Evolutionary conservation across 2,329 filamentous ascomycete species (phyloP).

Genomic region (Mycosphaerella sp.): DNA sequence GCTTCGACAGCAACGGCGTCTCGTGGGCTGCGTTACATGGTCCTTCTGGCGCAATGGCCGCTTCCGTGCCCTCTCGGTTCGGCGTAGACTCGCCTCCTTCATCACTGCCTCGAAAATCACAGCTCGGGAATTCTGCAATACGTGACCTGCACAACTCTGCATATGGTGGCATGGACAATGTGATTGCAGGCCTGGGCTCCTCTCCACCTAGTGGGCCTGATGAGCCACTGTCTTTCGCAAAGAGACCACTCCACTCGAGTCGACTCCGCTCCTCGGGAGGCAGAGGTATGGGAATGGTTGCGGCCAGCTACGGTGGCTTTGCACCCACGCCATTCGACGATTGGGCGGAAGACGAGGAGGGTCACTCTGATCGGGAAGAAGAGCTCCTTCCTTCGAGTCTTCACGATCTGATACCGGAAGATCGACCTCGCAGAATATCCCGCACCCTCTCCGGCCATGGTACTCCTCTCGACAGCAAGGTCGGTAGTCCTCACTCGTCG

Average conservation of each 20-base stretch:
- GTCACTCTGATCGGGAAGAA: constrained; percentile 70
- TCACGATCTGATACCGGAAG: constrained; percentile 57
- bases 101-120: constrained; percentile 47
- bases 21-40: constrained; percentile 86
- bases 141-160: constrained; percentile 59
- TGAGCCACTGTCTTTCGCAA: constrained; percentile 61
- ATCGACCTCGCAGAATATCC: constrained; percentile 53
- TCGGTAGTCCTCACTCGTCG: constrained; percentile 50
- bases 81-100: constrained; percentile 79
- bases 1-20: constrained; percentile 92
- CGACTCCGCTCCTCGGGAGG: constrained; percentile 50
- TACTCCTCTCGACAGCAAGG: constrained; percentile 36
- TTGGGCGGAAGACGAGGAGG: constrained; percentile 54
- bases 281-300: constrained; percentile 52
- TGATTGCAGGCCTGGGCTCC: constrained; percentile 44
- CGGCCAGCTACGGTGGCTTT: constrained; percentile 51
- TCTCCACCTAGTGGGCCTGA: constrained; percentile 58
- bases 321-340: constrained; percentile 34
- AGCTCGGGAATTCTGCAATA: constrained; percentile 37
- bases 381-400: constrained; percentile 72
- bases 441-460: constrained; percentile 42
- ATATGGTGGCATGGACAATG: constrained; percentile 50
- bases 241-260: constrained; percentile 58
- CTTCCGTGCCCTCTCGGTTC: constrained; percentile 88
- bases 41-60: constrained; percentile 60